Conservation (phyloP, 176 grass and related monocot genomes). For the Dactylis glomerata region DNA sequence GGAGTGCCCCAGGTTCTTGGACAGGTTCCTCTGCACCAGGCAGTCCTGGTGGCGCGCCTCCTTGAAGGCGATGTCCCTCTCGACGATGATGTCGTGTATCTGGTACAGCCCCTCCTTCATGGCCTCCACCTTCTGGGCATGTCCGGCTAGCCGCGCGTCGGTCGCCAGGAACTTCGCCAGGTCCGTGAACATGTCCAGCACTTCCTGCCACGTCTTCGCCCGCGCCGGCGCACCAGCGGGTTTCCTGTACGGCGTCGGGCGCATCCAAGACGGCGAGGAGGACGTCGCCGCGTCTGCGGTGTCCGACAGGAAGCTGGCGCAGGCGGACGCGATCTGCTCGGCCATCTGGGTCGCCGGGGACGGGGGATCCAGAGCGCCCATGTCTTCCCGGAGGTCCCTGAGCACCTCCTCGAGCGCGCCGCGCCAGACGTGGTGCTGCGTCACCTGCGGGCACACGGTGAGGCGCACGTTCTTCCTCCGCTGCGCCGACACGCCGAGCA, state of each 20-base stretch:
- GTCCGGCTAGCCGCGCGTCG: slow-evolving; percentile 33
- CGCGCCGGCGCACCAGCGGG: slow-evolving; percentile 13
- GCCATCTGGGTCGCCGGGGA: slow-evolving; percentile 50
- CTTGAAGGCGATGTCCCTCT: slow-evolving; percentile 64
- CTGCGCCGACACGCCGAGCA: slow-evolving; percentile 69
- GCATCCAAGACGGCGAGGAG: slow-evolving; percentile 73
- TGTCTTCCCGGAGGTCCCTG: slow-evolving; percentile 51
- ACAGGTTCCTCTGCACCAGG: slow-evolving; percentile 66
- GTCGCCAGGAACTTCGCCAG: slow-evolving; percentile 45
- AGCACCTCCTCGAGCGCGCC: slow-evolving; percentile 68
- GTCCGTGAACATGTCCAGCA: slow-evolving; percentile 80
- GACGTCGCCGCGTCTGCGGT: slow-evolving; percentile 25
- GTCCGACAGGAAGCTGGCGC: slow-evolving; percentile 40
- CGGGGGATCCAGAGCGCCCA: slow-evolving; percentile 24
- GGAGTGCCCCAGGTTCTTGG: slow-evolving; percentile 71
- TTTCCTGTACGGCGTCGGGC: slow-evolving; percentile 45
- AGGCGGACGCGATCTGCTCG: slow-evolving; percentile 59
- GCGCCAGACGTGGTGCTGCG: slow-evolving; percentile 78
- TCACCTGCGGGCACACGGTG: slow-evolving; percentile 74
- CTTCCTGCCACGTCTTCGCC: slow-evolving; percentile 72
- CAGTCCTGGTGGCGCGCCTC: slow-evolving; percentile 74
- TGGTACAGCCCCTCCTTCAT: slow-evolving; percentile 82
- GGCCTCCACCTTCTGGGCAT: slow-evolving; percentile 57
- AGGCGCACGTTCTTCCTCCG: slow-evolving; percentile 60
- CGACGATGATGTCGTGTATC: slow-evolving; percentile 62